Percentiles rank a stretch among this genome's conserved stretches.
Conservation (phyloP, 2,329 filamentous ascomycete species). For the Fusarium liriodendri region DNA sequence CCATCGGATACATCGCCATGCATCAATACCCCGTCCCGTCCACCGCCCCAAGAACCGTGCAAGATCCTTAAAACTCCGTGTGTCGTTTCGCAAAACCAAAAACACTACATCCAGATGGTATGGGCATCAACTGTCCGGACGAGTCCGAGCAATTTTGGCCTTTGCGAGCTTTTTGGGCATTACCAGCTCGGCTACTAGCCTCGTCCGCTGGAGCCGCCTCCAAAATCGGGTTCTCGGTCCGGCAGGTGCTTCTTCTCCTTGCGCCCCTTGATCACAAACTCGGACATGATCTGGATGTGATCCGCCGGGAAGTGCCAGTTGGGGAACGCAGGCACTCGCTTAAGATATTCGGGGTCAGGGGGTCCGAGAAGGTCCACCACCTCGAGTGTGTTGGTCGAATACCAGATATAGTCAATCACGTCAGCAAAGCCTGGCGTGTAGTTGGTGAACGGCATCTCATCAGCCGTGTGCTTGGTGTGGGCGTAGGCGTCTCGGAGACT, state of each 20-base stretch:
- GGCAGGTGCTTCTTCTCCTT: constrained; percentile 81
- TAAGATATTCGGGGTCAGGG: constrained; percentile 86
- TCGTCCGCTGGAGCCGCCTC: constrained; percentile 49
- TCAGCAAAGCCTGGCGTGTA: constrained; percentile 94
- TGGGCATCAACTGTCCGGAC: constrained; percentile 29
- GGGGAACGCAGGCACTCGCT: constrained; percentile 89
- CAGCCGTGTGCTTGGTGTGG: constrained; percentile 82
- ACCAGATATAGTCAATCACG: constrained; percentile 98
- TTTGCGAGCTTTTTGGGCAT: constrained; percentile 5
- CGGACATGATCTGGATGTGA: constrained; percentile 88
- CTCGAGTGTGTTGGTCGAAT: constrained; percentile 89
- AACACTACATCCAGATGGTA: constrained; percentile 53
- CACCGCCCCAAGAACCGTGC: constrained; percentile 42
- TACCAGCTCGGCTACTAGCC: constrained; percentile 39
- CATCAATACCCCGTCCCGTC: constrained; percentile 11
- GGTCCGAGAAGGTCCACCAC: constrained; percentile 87
- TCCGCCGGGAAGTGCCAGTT: constrained; percentile 96
- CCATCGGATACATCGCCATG: constrained; percentile 32
- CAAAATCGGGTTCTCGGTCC: constrained; percentile 74
- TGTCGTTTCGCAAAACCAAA: constrained; percentile 51
- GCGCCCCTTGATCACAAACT: constrained; percentile 88
- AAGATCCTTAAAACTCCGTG: constrained; percentile 52
- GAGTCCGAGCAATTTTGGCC: constrained; percentile 1
- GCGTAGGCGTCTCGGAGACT: constrained; percentile 91
- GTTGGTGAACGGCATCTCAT: constrained; percentile 93